These are phyloP conservation scores for Stemphylium beticola DNA, from an alignment of 2,329 filamentous ascomycete genomes.

Conservation along the genomic window DNA sequence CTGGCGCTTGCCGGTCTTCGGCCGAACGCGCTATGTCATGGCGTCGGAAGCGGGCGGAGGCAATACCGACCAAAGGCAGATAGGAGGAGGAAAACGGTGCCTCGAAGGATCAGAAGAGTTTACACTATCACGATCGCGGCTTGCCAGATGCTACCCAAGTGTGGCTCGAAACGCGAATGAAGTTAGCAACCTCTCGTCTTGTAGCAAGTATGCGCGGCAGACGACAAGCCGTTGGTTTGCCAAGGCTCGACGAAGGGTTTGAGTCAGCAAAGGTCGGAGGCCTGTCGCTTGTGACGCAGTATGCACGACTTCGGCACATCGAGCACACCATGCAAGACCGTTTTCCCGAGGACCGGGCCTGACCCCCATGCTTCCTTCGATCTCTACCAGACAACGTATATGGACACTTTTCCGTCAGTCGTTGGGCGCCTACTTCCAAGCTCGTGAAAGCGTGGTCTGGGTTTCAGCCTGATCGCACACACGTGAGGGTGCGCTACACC, in stretches of 20 bases:
- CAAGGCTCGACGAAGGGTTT: slow-evolving; percentile 1
- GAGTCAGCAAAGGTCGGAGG: slow-evolving; percentile 9
- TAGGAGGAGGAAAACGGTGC: too few relatives aligned
- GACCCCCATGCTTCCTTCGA: slow-evolving; percentile 7
- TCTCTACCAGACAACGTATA: slow-evolving; percentile 10
- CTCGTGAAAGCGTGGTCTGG: slow-evolving; percentile 6
- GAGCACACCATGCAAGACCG: slow-evolving; percentile 12
- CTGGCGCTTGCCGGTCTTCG: too few relatives aligned
- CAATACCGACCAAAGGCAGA: neutral
- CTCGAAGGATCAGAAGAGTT: neutral
- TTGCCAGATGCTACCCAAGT: neutral
- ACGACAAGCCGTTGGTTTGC: slow-evolving; percentile 5
- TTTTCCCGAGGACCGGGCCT: slow-evolving; percentile 14
- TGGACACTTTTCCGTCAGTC: slow-evolving; percentile 6
- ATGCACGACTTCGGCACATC: slow-evolving; percentile 11
- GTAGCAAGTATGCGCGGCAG: slow-evolving; percentile 1
- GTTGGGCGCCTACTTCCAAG: slow-evolving; percentile 1
- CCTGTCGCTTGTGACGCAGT: slow-evolving; percentile 11
- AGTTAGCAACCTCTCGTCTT: neutral
- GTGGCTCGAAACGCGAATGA: neutral
- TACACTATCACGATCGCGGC: neutral
- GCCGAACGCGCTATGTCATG: neutral
- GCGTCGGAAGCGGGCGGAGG: slow-evolving; percentile 3
- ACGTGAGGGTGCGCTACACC: slow-evolving; percentile 9
- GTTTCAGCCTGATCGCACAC: slow-evolving; percentile 8